Base-by-base conservation (phyloP, 345 rosid genomes). In the Bruguiera parviflora region DNA sequence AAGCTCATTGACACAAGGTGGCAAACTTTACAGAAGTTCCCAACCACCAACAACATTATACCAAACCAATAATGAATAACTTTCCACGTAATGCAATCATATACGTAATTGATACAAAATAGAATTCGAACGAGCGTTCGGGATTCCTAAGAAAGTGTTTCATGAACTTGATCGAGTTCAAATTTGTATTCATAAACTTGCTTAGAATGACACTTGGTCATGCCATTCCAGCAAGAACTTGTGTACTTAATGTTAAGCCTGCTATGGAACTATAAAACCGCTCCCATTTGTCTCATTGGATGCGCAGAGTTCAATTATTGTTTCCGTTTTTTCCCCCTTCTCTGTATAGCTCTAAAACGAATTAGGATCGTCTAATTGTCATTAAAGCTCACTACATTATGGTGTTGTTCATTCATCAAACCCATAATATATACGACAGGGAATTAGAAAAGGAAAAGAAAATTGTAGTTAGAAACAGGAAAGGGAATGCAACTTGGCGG, bases 311-410 rank as follows among this genome's bases (percentile, higher is more conserved):
- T 43, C 49, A 43, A 43, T 43, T 43, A 43, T 43, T 13, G 19
- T 43, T 43, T 11, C 19, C 15, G 49, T 43, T 13, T 13, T 10
- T 2, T 3, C 4, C 11, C 37, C 37, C 46, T 39, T 39, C 46
- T 39, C 46, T 2, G 15, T 15, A 39, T 11, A 39, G 3, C 46
- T 39, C 46, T 39, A 39, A 39, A 39, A 39, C 0, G 46, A 39
- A 39, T 39, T 9, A 39, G 46, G 15, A 10, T 78, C 76, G 60
- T 84, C 81, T 32, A 75, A 79, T 61, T 82, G 84, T 69, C 85
- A 69, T 75, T 68, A 67, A 74, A 79, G 72, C 75, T 75, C 64
- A 75, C 69, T 81, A 82, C 83, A 78, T 72, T 59, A 76, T 77
- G 83, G 82, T 79, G 81, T 84, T 82, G 10, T 28, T 7, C 11